Percentiles rank a stretch among this genome's conserved stretches.
phyloP scores from a whole-genome alignment of 148 eudicot genomes.

The Rhododendron ferrugineum region DNA sequence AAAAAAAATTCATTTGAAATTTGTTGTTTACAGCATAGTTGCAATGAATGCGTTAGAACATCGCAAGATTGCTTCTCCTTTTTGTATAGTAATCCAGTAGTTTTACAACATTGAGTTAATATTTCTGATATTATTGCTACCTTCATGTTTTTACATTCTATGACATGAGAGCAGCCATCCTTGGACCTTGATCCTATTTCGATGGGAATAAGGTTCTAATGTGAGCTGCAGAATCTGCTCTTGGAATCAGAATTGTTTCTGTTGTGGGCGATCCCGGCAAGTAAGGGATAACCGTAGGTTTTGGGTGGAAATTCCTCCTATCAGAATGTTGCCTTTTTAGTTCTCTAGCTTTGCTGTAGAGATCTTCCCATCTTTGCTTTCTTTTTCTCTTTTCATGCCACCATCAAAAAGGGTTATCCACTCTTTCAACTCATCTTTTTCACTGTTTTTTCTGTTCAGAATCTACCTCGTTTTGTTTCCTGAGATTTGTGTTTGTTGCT shows the following conservation, averaged over 20 bases:
- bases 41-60: not conserved
- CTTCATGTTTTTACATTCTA: not conserved
- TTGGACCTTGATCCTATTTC: not conserved
- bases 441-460: not conserved
- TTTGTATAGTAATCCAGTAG: not conserved
- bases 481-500: conserved; percentile 10
- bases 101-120: not conserved
- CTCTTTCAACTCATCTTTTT: not conserved
- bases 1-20: not conserved
- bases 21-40: not conserved
- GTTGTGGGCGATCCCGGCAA: not conserved
- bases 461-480: not conserved
- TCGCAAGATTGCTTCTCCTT: not conserved
- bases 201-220: not conserved
- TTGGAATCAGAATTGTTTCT: not conserved
- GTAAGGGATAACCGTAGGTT: not conserved
- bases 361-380: conserved; percentile 1
- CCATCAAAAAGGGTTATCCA: not conserved
- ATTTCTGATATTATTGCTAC: not conserved
- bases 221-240: not conserved
- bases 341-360: not conserved
- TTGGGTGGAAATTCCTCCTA: not conserved
- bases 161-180: not conserved
- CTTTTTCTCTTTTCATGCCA: not conserved
- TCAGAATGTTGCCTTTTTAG: not conserved